A percentile compares a stretch with the other conserved stretches of the same genome.
These are phyloP conservation scores for Salmacisia buchloeana DNA, from an alignment of 1,284 basidiomycete species.

Conservation along the genomic window DNA sequence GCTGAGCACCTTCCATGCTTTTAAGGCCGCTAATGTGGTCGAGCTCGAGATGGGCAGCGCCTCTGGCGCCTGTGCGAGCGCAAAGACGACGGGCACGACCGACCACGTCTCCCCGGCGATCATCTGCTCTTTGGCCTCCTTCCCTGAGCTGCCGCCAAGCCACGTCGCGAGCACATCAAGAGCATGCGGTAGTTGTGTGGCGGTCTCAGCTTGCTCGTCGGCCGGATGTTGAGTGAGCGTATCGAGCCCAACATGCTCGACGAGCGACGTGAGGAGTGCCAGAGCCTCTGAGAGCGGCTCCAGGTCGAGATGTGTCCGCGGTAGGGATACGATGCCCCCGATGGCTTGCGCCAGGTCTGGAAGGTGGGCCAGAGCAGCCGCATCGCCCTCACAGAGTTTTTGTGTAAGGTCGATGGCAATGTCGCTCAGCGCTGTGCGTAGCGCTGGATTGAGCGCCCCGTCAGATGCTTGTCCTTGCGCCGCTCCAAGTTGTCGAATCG, in stretches of 20 bases:
- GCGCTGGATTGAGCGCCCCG: neutral
- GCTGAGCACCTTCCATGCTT: neutral
- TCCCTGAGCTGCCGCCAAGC: slow-evolving; percentile 11
- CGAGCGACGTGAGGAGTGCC: slow-evolving; percentile 19
- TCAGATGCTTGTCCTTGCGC: neutral
- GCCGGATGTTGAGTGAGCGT: slow-evolving; percentile 13
- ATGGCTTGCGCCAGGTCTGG: neutral
- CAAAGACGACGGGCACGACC: slow-evolving; percentile 12
- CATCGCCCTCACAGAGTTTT: neutral
- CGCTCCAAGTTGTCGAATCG: neutral
- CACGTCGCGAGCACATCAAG: slow-evolving; percentile 17
- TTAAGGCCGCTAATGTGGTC: neutral
- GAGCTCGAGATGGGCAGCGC: neutral
- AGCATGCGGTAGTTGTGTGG: slow-evolving; percentile 15
- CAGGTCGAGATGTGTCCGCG: neutral
- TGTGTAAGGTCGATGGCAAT: neutral
- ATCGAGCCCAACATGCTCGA: slow-evolving; percentile 23
- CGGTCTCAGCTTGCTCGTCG: slow-evolving; percentile 8
- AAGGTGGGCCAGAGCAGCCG: neutral
- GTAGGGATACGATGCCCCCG: neutral
- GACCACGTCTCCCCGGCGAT: slow-evolving; percentile 11
- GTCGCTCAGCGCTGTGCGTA: slow-evolving; percentile 1
- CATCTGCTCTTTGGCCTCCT: slow-evolving; percentile 8
- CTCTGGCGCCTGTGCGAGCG: neutral
- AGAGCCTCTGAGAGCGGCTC: neutral